A percentile compares a stretch with the other conserved stretches of the same genome.
These are phyloP conservation scores for Lactarius psammicola DNA, from an alignment of 768 basidiomycete species.

Conservation along the genomic window DNA sequence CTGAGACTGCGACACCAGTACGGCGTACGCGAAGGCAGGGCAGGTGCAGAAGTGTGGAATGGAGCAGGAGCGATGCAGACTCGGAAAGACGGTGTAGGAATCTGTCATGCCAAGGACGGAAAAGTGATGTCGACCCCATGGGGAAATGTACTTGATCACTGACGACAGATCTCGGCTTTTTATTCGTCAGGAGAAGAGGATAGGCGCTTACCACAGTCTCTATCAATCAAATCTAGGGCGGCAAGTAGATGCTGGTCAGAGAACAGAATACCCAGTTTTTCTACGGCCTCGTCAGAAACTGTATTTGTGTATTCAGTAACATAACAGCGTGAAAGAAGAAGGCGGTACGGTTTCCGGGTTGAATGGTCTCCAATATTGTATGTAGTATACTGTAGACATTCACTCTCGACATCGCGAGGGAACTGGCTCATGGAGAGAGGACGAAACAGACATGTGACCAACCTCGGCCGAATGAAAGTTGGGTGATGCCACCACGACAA, in stretches of 20 bases:
- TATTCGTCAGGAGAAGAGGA: not conserved
- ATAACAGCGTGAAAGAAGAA: not conserved
- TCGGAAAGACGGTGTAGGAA: constrained; percentile 56
- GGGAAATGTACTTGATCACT: constrained; percentile 62
- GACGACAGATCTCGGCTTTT: not conserved
- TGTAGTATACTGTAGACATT: constrained; percentile 17
- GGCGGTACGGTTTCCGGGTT: constrained; percentile 37
- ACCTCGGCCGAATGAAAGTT: too few relatives aligned
- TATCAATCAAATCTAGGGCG: constrained; percentile 76
- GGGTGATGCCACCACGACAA: constrained; percentile 26
- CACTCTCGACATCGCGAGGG: constrained; percentile 5
- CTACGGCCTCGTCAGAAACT: constrained; percentile 55
- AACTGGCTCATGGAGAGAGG: not conserved
- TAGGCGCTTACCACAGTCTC: constrained; percentile 53
- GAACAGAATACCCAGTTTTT: constrained; percentile 55
- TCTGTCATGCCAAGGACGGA: constrained; percentile 66
- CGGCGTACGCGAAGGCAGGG: constrained; percentile 66
- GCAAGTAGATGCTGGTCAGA: constrained; percentile 65
- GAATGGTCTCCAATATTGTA: constrained; percentile 32
- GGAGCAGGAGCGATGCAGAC: constrained; percentile 44
- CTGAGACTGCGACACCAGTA: constrained; percentile 58
- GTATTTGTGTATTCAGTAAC: constrained; percentile 5
- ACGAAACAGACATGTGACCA: not conserved
- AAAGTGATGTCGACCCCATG: constrained; percentile 60
- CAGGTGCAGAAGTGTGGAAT: constrained; percentile 62